Evolutionary conservation across 2,329 filamentous ascomycete genomes (phyloP).

Genomic region (Talaromyces sp.): DNA sequence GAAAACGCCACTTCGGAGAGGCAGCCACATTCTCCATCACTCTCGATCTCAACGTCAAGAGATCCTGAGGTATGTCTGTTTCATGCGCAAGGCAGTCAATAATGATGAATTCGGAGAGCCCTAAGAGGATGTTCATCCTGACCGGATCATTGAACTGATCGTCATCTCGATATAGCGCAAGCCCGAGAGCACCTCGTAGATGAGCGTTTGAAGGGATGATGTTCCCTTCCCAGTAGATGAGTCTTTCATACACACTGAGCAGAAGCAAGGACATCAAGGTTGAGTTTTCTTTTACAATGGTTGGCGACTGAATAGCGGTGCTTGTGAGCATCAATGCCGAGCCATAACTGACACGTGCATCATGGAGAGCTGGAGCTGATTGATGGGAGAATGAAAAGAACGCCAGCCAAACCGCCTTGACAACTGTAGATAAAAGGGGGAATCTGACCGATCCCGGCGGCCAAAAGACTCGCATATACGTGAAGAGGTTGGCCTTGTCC

Average conservation of each 20-base stretch:
- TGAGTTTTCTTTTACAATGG: constrained; percentile 6
- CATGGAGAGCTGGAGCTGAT: constrained; percentile 12
- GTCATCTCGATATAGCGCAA: constrained; percentile 1
- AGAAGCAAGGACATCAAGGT: constrained; percentile 18
- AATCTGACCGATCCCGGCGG: not conserved
- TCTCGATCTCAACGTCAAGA: constrained; percentile 5
- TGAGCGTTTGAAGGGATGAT: constrained; percentile 14
- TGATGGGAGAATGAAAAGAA: constrained; percentile 19
- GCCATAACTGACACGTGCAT: constrained; percentile 17
- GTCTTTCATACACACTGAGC: constrained; percentile 12
- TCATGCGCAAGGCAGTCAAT: constrained; percentile 18
- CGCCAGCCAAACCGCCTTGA: constrained; percentile 13
- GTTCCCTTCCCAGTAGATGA: not conserved
- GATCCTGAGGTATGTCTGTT: constrained; percentile 9
- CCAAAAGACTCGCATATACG: constrained; percentile 19
- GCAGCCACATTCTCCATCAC: not conserved
- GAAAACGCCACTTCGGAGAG: constrained; percentile 15
- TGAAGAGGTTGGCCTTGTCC: constrained; percentile 11
- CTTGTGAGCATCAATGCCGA: constrained; percentile 16
- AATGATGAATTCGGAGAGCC: constrained; percentile 6
- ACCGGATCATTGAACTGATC: constrained; percentile 6
- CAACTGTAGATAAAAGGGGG: constrained; percentile 9
- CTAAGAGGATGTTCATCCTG: constrained; percentile 10
- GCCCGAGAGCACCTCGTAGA: constrained; percentile 18
- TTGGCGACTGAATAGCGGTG: constrained; percentile 15